These are phyloP conservation scores for Aspergillus unguis DNA, from an alignment of 2,329 filamentous ascomycete genomes.

Conservation along the genomic window DNA sequence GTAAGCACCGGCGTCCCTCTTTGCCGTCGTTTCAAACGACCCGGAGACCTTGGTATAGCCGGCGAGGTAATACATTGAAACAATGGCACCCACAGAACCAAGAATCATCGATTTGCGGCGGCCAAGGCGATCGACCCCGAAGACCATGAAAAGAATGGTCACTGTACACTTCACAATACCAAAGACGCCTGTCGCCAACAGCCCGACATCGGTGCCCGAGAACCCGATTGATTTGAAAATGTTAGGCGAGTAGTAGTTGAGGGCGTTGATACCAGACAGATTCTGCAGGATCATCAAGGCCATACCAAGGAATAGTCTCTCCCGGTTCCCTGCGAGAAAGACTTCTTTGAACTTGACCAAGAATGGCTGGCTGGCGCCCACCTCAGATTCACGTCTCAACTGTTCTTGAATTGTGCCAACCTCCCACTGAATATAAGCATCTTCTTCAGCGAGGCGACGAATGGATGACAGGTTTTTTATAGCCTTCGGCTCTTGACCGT, in stretches of 20 bases:
- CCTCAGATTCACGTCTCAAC: too few relatives aligned
- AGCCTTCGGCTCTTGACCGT: too few relatives aligned
- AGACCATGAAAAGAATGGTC: neutral
- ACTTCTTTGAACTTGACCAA: too few relatives aligned
- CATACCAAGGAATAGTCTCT: too few relatives aligned
- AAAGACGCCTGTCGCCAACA: neutral
- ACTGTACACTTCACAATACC: neutral
- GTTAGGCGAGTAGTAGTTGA: conserved; percentile 71
- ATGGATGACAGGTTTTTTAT: too few relatives aligned
- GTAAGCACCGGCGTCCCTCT: conserved; percentile 30
- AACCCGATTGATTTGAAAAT: conserved; percentile 51
- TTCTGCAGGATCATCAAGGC: conserved; percentile 60
- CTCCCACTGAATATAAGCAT: too few relatives aligned
- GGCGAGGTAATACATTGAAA: neutral
- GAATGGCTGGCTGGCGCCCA: too few relatives aligned
- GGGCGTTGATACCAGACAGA: conserved; percentile 71
- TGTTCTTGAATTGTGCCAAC: too few relatives aligned
- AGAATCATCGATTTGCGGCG: neutral
- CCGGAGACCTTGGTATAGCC: neutral
- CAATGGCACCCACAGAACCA: neutral
- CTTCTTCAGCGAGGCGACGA: too few relatives aligned
- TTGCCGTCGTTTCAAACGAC: neutral
- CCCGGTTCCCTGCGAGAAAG: too few relatives aligned
- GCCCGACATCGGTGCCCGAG: neutral
- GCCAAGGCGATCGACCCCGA: neutral